Evolutionary conservation across 2,329 filamentous ascomycete species (phyloP).

Genomic region (Clonostachys solani): DNA sequence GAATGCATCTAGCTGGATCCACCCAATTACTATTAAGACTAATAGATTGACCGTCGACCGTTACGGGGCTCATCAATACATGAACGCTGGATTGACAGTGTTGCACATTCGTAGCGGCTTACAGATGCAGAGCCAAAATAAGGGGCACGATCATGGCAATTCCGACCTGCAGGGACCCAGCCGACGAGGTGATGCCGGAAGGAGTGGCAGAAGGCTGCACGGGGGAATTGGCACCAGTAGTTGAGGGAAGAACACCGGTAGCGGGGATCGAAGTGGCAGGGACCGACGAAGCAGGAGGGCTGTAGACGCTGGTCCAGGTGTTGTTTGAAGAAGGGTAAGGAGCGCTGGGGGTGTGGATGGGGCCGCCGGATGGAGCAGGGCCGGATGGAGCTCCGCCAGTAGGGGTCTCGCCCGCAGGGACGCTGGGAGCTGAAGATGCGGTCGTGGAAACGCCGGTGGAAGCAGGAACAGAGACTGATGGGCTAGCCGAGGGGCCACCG

Average conservation of each 20-base stretch:
- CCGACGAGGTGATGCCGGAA: neutral
- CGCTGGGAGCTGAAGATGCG: neutral
- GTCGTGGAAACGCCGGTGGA: neutral
- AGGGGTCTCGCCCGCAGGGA: too few species aligned
- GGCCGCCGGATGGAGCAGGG: neutral
- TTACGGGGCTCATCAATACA: too few species aligned
- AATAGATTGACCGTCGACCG: too few species aligned
- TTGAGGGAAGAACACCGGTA: neutral
- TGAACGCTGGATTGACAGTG: too few species aligned
- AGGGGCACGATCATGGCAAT: slow-evolving; percentile 5
- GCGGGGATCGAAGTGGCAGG: neutral
- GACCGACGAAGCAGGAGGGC: neutral
- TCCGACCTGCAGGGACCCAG: slow-evolving; percentile 6
- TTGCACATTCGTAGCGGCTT: neutral
- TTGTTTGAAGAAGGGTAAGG: neutral
- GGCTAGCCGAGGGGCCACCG: too few species aligned
- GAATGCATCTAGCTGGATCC: too few species aligned
- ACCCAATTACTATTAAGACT: too few species aligned
- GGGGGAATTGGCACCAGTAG: neutral
- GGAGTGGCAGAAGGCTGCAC: neutral
- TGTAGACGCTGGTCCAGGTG: slow-evolving; percentile 2
- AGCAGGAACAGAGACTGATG: neutral
- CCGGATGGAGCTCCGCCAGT: too few species aligned
- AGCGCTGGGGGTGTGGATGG: neutral
- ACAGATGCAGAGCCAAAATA: slow-evolving; percentile 3